phyloP scores from a whole-genome alignment of 176 grass and related monocot species.

The Zoysia japonica region DNA sequence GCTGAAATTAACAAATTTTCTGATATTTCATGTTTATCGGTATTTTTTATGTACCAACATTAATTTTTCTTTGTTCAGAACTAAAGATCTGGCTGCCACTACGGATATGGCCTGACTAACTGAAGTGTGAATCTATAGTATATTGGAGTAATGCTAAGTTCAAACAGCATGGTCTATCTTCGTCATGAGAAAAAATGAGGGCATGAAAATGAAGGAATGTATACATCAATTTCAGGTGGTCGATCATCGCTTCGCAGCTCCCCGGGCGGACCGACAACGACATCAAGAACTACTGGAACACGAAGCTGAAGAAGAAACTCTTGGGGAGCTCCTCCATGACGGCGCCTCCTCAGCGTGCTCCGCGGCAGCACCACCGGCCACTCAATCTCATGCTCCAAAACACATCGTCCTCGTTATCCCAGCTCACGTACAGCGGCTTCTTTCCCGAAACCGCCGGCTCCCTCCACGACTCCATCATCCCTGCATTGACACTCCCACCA shows the following conservation, averaged over 20 bases:
- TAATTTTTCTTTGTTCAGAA: background rate
- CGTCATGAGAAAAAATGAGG: background rate
- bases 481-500: conserved; percentile 14
- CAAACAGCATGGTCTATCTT: background rate
- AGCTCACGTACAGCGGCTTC: conserved; percentile 44
- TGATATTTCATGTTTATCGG: too few relatives aligned
- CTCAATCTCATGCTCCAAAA: conserved; percentile 44
- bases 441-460: conserved; percentile 19
- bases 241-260: conserved; percentile 85
- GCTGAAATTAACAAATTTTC: too few relatives aligned
- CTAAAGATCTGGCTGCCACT: background rate
- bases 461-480: conserved; percentile 29
- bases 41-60: too few relatives aligned
- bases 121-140: background rate
- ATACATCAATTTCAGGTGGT: conserved; percentile 54
- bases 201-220: background rate
- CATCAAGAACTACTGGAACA: conserved; percentile 98
- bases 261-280: conserved; percentile 89
- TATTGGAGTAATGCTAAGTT: background rate
- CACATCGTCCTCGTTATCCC: background rate
- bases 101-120: background rate
- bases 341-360: conserved; percentile 19
- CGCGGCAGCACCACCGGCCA: conserved; percentile 50
- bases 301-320: conserved; percentile 93
- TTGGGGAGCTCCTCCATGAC: conserved; percentile 19